Conservation (phyloP, 1,284 basidiomycete species). For the Apiotrichum domesticum region DNA sequence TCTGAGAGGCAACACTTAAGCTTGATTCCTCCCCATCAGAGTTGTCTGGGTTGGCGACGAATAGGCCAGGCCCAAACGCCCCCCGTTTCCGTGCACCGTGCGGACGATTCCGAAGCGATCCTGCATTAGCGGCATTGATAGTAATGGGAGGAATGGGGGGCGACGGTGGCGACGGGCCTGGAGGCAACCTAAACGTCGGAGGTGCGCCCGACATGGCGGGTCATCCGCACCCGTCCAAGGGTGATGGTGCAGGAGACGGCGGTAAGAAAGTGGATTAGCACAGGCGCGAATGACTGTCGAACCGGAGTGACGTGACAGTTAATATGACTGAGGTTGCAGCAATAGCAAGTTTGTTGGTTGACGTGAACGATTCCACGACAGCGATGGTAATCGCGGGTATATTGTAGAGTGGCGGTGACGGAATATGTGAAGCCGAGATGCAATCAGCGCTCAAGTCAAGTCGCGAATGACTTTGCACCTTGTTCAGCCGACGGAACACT, state of each 20-base stretch:
- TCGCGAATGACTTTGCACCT: no score
- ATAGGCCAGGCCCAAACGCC: slow-evolving; percentile 21
- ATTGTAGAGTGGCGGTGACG: no score
- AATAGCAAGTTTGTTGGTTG: no score
- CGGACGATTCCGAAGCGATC: slow-evolving; percentile 16
- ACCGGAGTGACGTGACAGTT: no score
- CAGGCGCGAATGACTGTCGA: no score
- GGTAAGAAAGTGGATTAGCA: no score
- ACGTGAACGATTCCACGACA: no score
- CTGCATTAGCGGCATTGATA: background rate
- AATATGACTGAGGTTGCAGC: no score
- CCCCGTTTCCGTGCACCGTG: slow-evolving; percentile 31
- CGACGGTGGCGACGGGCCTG: background rate
- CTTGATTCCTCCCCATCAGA: slow-evolving; percentile 32
- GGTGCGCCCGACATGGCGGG: background rate
- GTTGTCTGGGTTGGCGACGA: slow-evolving; percentile 42
- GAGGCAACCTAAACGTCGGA: background rate
- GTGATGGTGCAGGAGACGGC: background rate
- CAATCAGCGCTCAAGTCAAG: no score
- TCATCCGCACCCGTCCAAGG: background rate
- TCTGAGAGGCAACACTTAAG: background rate
- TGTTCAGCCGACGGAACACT: no score
- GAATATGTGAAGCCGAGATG: no score
- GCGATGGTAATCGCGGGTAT: no score
- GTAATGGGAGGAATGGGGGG: background rate